Evolutionary conservation across 192 early-diverging fungal species (phyloP).

Genomic region (Backusella westeae): DNA sequence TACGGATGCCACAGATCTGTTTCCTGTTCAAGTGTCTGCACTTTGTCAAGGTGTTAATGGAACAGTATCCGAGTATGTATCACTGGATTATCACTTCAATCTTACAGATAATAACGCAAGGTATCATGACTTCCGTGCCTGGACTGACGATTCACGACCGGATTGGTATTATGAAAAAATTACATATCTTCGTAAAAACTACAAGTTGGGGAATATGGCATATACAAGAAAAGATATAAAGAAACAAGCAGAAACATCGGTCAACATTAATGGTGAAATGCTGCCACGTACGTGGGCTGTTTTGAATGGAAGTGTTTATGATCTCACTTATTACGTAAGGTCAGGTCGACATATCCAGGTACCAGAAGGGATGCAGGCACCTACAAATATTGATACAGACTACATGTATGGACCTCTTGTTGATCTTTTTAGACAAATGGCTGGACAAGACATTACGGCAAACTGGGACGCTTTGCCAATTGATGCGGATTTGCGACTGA

Average conservation of each 20-base stretch:
- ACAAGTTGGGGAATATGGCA: conserved; percentile 67
- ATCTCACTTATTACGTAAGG: conserved; percentile 67
- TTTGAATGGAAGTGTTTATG: conserved; percentile 69
- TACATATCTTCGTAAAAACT: conserved; percentile 55
- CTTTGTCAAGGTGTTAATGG: conserved; percentile 45
- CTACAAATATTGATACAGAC: conserved; percentile 40
- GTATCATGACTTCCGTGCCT: conserved; percentile 74
- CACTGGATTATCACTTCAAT: conserved; percentile 51
- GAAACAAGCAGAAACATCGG: conserved; percentile 45
- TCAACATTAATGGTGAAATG: conserved; percentile 28
- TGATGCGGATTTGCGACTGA: conserved; percentile 36
- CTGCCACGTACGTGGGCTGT: conserved; percentile 55
- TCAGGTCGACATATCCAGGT: conserved; percentile 43
- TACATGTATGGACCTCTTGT: conserved; percentile 62
- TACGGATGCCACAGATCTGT: conserved; percentile 58
- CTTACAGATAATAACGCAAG: conserved; percentile 47
- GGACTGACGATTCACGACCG: conserved; percentile 55
- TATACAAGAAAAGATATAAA: conserved; percentile 55
- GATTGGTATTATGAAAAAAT: conserved; percentile 71
- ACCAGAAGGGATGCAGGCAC: conserved; percentile 36
- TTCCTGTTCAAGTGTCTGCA: conserved; percentile 74
- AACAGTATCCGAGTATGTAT: conserved; percentile 42
- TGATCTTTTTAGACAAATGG: conserved; percentile 61
- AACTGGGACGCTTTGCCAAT: conserved; percentile 59
- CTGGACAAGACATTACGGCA: conserved; percentile 62